A percentile compares a stretch with the other conserved stretches of the same genome.
These are phyloP conservation scores for Chlorella sorokiniana DNA, from an alignment of 139 green algal genomes.

Conservation along the genomic window DNA sequence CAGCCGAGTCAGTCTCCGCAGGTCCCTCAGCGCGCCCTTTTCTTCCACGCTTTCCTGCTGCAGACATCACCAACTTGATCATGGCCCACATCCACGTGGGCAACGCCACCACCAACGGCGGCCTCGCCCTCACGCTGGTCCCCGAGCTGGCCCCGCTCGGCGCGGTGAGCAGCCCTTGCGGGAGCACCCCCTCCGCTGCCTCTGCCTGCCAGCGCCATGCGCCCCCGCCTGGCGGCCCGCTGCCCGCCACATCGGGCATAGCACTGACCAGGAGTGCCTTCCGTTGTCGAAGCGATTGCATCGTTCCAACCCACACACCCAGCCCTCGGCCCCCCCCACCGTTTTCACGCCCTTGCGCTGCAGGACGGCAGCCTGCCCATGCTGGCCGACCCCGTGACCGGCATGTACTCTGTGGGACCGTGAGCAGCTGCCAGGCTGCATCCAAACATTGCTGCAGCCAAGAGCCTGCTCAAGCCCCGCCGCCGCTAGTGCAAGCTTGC, in stretches of 20 bases:
- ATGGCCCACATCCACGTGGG: slow-evolving; percentile 37
- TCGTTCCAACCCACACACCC: neutral
- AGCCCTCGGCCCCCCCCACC: neutral
- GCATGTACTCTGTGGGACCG: neutral
- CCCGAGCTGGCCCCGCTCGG: neutral
- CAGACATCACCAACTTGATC: neutral
- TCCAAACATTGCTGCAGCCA: neutral
- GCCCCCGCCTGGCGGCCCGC: too few species aligned
- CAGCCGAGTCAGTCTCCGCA: neutral
- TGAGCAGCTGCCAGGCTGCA: neutral
- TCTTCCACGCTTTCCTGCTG: neutral
- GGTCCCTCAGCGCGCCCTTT: neutral
- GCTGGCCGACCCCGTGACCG: neutral
- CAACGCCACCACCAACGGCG: slow-evolving; percentile 15
- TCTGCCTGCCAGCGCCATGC: neutral
- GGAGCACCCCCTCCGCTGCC: neutral
- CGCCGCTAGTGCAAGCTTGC: neutral
- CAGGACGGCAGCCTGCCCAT: neutral
- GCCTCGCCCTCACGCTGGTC: neutral
- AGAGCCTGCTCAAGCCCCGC: neutral
- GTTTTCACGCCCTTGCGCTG: neutral
- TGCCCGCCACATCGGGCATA: too few species aligned
- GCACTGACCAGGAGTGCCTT: too few species aligned
- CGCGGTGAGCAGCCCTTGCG: neutral
- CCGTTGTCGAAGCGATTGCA: too few species aligned